Evolutionary conservation across 2,329 filamentous ascomycete genomes (phyloP).

Genomic region (Biscogniauxia mediterranea): DNA sequence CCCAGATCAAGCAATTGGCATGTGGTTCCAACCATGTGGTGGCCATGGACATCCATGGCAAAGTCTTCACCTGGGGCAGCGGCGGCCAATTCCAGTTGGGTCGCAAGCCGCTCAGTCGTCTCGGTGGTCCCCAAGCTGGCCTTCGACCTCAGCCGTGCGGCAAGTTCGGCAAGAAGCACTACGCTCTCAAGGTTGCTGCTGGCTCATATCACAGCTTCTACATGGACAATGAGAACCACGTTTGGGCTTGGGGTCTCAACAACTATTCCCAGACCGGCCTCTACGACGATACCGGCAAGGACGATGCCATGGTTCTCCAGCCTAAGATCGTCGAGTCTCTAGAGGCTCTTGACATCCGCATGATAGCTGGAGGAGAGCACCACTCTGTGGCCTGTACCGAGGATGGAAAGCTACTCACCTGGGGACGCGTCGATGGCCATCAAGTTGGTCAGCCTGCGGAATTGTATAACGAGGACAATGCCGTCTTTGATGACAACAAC

Average conservation of each 20-base stretch:
- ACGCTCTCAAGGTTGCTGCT: slow-evolving; percentile 53
- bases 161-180: slow-evolving; percentile 47
- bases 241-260: slow-evolving; percentile 72
- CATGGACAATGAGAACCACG: slow-evolving; percentile 61
- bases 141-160: slow-evolving; percentile 41
- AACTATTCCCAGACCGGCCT: slow-evolving; percentile 70
- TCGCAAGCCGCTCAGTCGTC: slow-evolving; percentile 51
- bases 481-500: slow-evolving; percentile 63
- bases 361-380: slow-evolving; percentile 69
- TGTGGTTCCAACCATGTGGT: slow-evolving; percentile 68
- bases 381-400: slow-evolving; percentile 55
- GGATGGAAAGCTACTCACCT: slow-evolving; percentile 43
- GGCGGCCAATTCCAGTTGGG: slow-evolving; percentile 75
- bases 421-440: slow-evolving; percentile 46
- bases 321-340: slow-evolving; percentile 68
- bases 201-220: slow-evolving; percentile 73
- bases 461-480: slow-evolving; percentile 54
- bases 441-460: slow-evolving; percentile 57
- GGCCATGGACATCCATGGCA: slow-evolving; percentile 67
- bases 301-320: slow-evolving; percentile 69
- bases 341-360: slow-evolving; percentile 58
- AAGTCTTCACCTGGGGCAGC: slow-evolving; percentile 73
- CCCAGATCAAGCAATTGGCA: slow-evolving; percentile 61
- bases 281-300: slow-evolving; percentile 60
- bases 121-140: slow-evolving; percentile 23